Base-by-base conservation (phyloP, 2,329 filamentous ascomycete genomes). In the Cytospora piceae region DNA sequence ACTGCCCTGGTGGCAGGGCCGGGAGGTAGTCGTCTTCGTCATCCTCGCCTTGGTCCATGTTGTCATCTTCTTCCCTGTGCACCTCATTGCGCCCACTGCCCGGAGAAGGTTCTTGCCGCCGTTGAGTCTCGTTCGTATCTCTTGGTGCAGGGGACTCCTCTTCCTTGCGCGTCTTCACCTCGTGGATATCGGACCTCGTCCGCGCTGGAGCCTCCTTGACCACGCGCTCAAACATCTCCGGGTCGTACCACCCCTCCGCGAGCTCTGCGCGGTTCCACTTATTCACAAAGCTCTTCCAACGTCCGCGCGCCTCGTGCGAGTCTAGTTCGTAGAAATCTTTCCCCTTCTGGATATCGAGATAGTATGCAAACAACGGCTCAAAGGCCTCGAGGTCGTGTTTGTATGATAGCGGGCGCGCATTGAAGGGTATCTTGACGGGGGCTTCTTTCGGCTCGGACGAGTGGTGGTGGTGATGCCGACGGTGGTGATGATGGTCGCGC, bases 211-310 rank as follows among this genome's bases (percentile, higher is more conserved):
- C 57, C 55, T 32, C 67, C 8, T 64, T 67, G 1, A 70, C 60
- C 9, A 70, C 66, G 3, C 71, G 67, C 59, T 71, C 62, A 68
- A 92, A 87, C 69, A 88, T 91, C 65, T 85, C 85, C 9, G 93
- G 91, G 73, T 96, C 92, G 77, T 98, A 99, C 94, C 94, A 99
- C 56, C 92, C 92, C 76, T 94, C 90, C 5, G 91, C 90, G 69
- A 98, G 82, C 78, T 94, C 92, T 74, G 89, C 90, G 72, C 87
- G 86, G 80, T 99, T 99, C 94, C 95, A 99, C 82, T 93, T 94
- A 4, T 85, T 83, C 15, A 94, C 76, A 73, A 98, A 99, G 75
- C 93, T 94, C 83, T 97, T 97, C 93, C 94, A 99, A 63, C 94
- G 82, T 1, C 94, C 93, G 69, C 84, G 90, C 0, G 88, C 78